These are phyloP conservation scores for Mycotypha africana DNA, from an alignment of 371 early-diverging fungal genomes.

Conservation along the genomic window DNA sequence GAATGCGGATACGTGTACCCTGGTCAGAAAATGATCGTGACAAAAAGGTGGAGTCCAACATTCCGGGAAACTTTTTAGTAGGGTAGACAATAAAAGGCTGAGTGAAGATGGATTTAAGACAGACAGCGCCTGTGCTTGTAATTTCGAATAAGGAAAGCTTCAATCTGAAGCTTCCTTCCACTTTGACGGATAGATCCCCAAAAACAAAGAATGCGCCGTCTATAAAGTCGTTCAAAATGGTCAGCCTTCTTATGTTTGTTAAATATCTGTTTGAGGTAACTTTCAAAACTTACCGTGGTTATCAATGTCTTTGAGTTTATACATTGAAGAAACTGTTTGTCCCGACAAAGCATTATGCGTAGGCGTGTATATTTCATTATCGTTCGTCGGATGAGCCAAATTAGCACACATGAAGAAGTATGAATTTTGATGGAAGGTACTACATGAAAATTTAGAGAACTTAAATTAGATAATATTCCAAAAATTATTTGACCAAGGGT, in stretches of 20 bases:
- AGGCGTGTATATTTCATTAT: constrained; percentile 28
- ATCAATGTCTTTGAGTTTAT: constrained; percentile 75
- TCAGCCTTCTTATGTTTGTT: background rate
- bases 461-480: constrained; percentile 6
- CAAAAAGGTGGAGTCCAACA: constrained; percentile 59
- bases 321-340: constrained; percentile 42
- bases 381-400: constrained; percentile 33
- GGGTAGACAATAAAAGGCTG: constrained; percentile 75
- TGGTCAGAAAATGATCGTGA: constrained; percentile 48
- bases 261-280: too few species aligned
- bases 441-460: constrained; percentile 25
- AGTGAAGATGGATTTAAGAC: constrained; percentile 37
- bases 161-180: constrained; percentile 84
- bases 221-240: too few species aligned
- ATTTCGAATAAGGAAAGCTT: constrained; percentile 89
- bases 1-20: constrained; percentile 45
- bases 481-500: background rate
- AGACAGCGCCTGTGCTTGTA: constrained; percentile 31
- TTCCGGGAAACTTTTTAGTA: constrained; percentile 88
- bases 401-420: constrained; percentile 43
- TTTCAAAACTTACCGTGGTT: constrained; percentile 38
- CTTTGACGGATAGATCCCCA: constrained; percentile 87
- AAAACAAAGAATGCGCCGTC: constrained; percentile 95
- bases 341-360: constrained; percentile 40
- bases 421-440: constrained; percentile 57